Percentiles rank a stretch among this genome's conserved stretches.
phyloP scores from a whole-genome alignment of 192 early-diverging fungal species.

The Backusella psychrophila region DNA sequence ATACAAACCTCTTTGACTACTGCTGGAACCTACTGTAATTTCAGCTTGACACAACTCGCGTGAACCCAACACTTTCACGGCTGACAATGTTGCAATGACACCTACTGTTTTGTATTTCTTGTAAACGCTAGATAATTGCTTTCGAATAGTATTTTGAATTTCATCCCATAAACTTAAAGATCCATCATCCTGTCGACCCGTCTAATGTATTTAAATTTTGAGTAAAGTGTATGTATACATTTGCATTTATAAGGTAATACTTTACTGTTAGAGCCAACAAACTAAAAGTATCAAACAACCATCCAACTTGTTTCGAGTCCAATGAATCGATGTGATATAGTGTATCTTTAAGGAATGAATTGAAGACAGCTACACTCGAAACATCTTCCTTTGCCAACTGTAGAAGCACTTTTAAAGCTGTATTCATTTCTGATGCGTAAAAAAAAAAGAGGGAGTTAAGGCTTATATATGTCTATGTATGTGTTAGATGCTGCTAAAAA shows the following conservation, averaged over 20 bases:
- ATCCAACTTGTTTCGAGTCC: constrained; percentile 57
- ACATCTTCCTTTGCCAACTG: constrained; percentile 50
- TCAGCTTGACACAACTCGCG: constrained; percentile 14
- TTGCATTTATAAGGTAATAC: background rate
- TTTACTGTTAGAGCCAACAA: constrained; percentile 54
- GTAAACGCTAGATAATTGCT: constrained; percentile 70
- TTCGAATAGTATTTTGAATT: constrained; percentile 69
- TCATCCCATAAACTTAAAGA: constrained; percentile 56
- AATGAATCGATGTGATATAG: constrained; percentile 74
- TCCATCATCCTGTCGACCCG: constrained; percentile 8
- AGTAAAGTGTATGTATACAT: background rate
- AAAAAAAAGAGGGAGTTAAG: background rate
- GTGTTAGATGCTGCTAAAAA: background rate
- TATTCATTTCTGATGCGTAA: constrained; percentile 56
- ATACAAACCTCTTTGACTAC: constrained; percentile 13
- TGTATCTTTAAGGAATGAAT: constrained; percentile 68
- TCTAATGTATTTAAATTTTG: background rate
- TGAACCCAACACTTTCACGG: constrained; percentile 61
- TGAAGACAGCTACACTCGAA: constrained; percentile 53
- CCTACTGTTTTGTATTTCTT: constrained; percentile 69
- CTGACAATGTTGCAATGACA: constrained; percentile 64
- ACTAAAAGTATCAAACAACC: constrained; percentile 67
- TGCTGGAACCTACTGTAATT: constrained; percentile 9
- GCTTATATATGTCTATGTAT: constrained; percentile 1
- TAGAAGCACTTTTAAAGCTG: constrained; percentile 54